Evolutionary conservation across 768 basidiomycete genomes (phyloP).

Genomic region (Tulasnella sp.): DNA sequence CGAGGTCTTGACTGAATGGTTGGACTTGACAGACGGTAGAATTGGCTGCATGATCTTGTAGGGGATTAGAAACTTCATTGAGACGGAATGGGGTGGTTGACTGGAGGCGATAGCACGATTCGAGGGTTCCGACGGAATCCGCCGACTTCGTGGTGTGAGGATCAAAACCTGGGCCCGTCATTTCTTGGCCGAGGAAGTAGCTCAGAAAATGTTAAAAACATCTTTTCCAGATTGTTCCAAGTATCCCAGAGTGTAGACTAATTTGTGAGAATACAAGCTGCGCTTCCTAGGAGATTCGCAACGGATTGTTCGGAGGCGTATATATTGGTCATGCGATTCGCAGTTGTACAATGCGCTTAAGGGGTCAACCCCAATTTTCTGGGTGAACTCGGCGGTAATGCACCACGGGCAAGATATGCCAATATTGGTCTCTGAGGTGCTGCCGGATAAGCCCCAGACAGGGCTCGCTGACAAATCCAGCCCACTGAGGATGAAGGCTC

Average conservation of each 20-base stretch:
- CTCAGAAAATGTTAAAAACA: background rate
- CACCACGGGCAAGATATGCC: too few relatives aligned
- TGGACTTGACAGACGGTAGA: background rate
- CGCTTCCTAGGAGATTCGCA: too few relatives aligned
- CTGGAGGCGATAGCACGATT: background rate
- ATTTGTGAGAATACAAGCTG: too few relatives aligned
- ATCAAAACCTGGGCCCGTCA: background rate
- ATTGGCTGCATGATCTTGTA: background rate
- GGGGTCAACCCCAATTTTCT: too few relatives aligned
- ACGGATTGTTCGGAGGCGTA: too few relatives aligned
- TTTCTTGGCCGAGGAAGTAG: background rate
- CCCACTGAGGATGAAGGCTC: too few relatives aligned
- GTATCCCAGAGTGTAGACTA: background rate
- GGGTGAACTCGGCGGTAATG: too few relatives aligned
- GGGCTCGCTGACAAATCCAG: too few relatives aligned
- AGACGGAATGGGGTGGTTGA: background rate
- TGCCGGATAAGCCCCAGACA: too few relatives aligned
- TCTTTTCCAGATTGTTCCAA: background rate
- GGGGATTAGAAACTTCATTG: background rate
- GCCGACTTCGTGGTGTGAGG: background rate
- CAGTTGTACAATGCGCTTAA: too few relatives aligned
- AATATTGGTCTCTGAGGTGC: too few relatives aligned
- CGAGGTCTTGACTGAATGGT: background rate
- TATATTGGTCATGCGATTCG: too few relatives aligned
- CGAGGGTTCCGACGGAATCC: background rate